A percentile compares a stretch with the other conserved stretches of the same genome.
Evolutionary conservation across 768 basidiomycete genomes (phyloP).

Genomic region (Leccinum boreale): DNA sequence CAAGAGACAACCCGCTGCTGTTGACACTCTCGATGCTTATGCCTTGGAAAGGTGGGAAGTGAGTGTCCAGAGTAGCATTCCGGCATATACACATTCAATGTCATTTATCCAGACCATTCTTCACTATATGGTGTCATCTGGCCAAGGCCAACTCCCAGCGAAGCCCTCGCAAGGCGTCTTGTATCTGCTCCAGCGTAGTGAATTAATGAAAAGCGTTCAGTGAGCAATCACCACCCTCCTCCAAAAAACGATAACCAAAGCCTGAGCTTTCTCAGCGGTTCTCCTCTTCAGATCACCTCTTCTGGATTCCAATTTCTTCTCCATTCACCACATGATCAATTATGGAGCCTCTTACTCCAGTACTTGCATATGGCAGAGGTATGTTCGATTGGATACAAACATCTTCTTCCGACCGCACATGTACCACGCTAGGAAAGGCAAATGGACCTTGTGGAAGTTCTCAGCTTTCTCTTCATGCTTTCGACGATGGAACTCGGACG

Average conservation of each 20-base stretch:
- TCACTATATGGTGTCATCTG: slow-evolving; percentile 97
- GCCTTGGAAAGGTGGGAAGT: slow-evolving; percentile 93
- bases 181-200: slow-evolving; percentile 77
- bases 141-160: slow-evolving; percentile 67
- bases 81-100: neutral
- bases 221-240: slow-evolving; percentile 33
- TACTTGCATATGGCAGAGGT: slow-evolving; percentile 88
- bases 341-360: slow-evolving; percentile 92
- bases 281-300: slow-evolving; percentile 79
- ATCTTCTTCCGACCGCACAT: slow-evolving; percentile 13
- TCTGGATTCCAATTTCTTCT: slow-evolving; percentile 95
- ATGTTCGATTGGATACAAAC: slow-evolving; percentile 12
- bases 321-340: slow-evolving; percentile 88
- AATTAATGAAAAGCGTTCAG: slow-evolving; percentile 78
- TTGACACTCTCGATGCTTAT: slow-evolving; percentile 71
- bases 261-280: slow-evolving; percentile 39
- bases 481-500: slow-evolving; percentile 94
- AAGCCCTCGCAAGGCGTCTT: slow-evolving; percentile 83
- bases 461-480: slow-evolving; percentile 95
- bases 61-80: slow-evolving; percentile 15
- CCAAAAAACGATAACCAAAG: neutral
- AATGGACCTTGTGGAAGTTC: slow-evolving; percentile 91
- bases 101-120: slow-evolving; percentile 70
- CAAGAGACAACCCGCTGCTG: slow-evolving; percentile 48
- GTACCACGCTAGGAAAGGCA: slow-evolving; percentile 58